Conservation (phyloP, 2,329 filamentous ascomycete species). For the Penicillium sumatraense region DNA sequence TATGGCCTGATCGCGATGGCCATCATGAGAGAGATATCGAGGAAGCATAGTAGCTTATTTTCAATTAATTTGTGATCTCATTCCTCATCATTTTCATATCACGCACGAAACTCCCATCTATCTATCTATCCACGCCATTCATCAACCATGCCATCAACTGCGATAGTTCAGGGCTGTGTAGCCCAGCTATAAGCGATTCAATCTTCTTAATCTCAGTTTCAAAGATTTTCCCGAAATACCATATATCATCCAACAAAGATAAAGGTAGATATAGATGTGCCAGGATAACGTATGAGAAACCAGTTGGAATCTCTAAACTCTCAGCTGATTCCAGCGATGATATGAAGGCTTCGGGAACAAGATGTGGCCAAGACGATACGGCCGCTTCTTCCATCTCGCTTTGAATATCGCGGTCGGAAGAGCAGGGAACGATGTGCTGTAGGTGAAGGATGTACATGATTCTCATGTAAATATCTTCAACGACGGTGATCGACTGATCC, state of each 20-base stretch:
- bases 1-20: no score
- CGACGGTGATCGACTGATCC: conserved; percentile 8
- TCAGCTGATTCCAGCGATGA: conserved; percentile 7
- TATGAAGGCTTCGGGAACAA: conserved; percentile 18
- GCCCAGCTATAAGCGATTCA: neutral
- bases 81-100: no score
- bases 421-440: neutral
- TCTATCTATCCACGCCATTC: no score
- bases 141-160: conserved; percentile 15
- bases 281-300: conserved; percentile 17
- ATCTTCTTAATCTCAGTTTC: conserved; percentile 15
- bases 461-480: conserved; percentile 18
- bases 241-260: conserved; percentile 9
- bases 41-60: no score
- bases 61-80: no score
- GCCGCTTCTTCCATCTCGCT: conserved; percentile 24
- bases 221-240: conserved; percentile 12
- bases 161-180: neutral
- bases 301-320: neutral
- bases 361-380: conserved; percentile 19
- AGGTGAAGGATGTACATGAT: conserved; percentile 19
- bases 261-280: conserved; percentile 23
- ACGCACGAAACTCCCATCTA: no score
- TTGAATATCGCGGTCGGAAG: conserved; percentile 17
- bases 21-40: no score